Evolutionary conservation across 805 yeast genomes (phyloP).

Genomic region (Saccharomycopsis fermentans): DNA sequence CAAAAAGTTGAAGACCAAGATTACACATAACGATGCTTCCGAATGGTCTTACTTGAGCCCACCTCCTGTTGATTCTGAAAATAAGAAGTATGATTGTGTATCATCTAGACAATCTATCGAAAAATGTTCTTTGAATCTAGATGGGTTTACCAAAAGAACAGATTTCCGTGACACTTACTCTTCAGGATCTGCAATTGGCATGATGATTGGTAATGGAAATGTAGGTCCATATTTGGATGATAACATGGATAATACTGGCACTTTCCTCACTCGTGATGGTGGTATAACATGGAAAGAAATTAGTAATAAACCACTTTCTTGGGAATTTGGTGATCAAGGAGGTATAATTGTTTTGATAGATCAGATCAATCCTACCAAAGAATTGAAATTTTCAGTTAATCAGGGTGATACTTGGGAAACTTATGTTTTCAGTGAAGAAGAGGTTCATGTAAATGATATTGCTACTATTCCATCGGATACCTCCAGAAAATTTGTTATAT

Average conservation of each 20-base stretch:
- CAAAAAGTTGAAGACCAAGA: conserved; percentile 59
- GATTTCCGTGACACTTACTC: conserved; percentile 81
- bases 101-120: conserved; percentile 35
- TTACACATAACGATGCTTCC: conserved; percentile 87
- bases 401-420: conserved; percentile 73
- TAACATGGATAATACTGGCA: conserved; percentile 40
- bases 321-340: conserved; percentile 98
- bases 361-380: conserved; percentile 46
- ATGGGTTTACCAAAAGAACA: conserved; percentile 79
- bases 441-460: conserved; percentile 54
- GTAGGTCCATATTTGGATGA: conserved; percentile 57
- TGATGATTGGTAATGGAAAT: conserved; percentile 87
- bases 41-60: conserved; percentile 69
- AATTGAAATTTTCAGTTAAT: conserved; percentile 58
- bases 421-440: conserved; percentile 47
- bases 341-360: conserved; percentile 68
- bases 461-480: conserved; percentile 90
- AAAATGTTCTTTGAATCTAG: conserved; percentile 73
- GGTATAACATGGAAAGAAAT: conserved; percentile 84
- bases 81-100: conserved; percentile 45
- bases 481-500: conserved; percentile 64
- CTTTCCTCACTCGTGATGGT: conserved; percentile 81
- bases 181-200: conserved; percentile 82
- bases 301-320: conserved; percentile 62
- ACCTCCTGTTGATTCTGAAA: conserved; percentile 54